Conservation (phyloP, 352 stramenopile species). For the Vaucheria bursata region DNA sequence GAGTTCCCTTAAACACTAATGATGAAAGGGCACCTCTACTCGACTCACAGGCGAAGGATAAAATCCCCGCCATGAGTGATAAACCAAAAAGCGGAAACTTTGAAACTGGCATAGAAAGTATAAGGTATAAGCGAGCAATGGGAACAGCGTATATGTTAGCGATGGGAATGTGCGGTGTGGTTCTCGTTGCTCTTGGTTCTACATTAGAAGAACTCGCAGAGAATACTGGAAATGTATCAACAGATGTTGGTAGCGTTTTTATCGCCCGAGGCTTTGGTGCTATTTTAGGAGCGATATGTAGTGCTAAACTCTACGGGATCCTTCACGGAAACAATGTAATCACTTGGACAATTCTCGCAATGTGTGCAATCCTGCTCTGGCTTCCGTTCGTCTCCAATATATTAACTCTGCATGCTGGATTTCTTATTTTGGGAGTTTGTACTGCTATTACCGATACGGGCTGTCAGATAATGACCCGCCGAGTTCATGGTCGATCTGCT, state of each 20-base stretch:
- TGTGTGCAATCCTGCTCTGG: conserved; percentile 28
- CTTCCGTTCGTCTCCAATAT: conserved; percentile 42
- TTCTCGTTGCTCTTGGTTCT: conserved; percentile 50
- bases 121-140: background rate
- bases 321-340: conserved; percentile 47
- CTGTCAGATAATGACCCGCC: conserved; percentile 52
- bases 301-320: conserved; percentile 38
- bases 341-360: conserved; percentile 8
- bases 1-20: too few relatives aligned
- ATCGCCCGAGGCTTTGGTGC: conserved; percentile 47
- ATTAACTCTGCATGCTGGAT: conserved; percentile 32
- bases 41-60: too few relatives aligned
- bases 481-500: conserved; percentile 45
- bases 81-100: too few relatives aligned
- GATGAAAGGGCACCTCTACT: too few relatives aligned
- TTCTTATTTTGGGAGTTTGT: conserved; percentile 44
- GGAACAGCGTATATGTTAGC: conserved; percentile 49
- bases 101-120: background rate
- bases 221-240: conserved; percentile 43
- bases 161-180: conserved; percentile 51
- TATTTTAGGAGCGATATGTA: conserved; percentile 42
- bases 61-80: too few relatives aligned
- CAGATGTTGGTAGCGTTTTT: conserved; percentile 50
- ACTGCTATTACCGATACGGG: conserved; percentile 50
- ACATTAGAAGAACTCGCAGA: conserved; percentile 40